These are phyloP conservation scores for Cystobasidiaceae sp. DNA, from an alignment of 1,284 basidiomycete genomes.

Conservation along the genomic window DNA sequence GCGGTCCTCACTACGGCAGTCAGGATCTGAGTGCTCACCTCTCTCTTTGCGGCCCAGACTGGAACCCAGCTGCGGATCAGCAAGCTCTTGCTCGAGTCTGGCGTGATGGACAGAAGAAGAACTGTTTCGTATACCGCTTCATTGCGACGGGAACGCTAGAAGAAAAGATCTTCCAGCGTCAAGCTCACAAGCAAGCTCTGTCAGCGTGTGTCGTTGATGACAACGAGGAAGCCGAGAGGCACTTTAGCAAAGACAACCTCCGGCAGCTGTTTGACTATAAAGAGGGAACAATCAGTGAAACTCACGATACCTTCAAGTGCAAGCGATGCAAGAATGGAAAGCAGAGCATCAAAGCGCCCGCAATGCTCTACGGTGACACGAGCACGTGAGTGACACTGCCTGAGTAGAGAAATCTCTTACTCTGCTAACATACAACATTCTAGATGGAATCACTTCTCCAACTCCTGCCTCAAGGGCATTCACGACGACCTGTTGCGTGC, in stretches of 20 bases:
- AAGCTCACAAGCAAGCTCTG: constrained; percentile 87
- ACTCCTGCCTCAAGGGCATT: constrained; percentile 76
- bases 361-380: constrained; percentile 89
- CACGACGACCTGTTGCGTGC: constrained; percentile 93
- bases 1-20: neutral
- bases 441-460: constrained; percentile 97
- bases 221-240: constrained; percentile 89
- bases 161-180: constrained; percentile 66
- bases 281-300: constrained; percentile 80
- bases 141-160: constrained; percentile 97
- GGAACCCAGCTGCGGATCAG: constrained; percentile 98
- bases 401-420: neutral
- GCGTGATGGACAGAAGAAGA: constrained; percentile 99
- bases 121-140: constrained; percentile 98
- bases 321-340: constrained; percentile 74
- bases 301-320: constrained; percentile 97
- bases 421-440: constrained; percentile 20
- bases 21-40: neutral
- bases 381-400: constrained; percentile 69
- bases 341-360: constrained; percentile 75
- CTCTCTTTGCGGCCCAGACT: constrained; percentile 56
- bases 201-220: constrained; percentile 97
- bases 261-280: constrained; percentile 71
- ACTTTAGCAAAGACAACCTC: constrained; percentile 86
- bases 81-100: constrained; percentile 97